Evolutionary conservation across 2,329 filamentous ascomycete species (phyloP), one percentile per base, ranked within the genome.

Genomic region (Penicillium italicum): DNA sequence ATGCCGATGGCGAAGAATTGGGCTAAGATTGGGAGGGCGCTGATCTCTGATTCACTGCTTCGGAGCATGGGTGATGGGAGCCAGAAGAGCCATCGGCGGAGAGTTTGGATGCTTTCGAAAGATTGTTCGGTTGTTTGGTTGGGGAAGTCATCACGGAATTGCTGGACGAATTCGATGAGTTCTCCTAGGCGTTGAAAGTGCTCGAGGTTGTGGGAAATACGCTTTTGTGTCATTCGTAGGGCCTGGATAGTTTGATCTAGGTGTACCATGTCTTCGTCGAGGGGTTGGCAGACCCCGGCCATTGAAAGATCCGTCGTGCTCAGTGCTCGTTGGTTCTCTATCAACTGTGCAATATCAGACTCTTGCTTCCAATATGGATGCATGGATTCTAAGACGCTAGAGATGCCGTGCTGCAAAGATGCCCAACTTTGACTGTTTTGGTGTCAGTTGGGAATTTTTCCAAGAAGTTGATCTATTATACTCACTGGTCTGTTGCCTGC

Each of bases 21-120:
- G 11, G 91, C 89, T 52, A 97, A 86, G 59, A 95, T 86, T 50
- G 96, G 81, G 62, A 97, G 80, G 1, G 91, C 88, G 57, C 85
- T 89, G 24, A 89, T 83, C 62, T 93, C 91, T 34, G 85, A 84
- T 48, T 87, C 85, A 44, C 87, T 88, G 61, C 86, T 85, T 70
- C 93, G 88, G 26, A 97, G 81, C 65, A 92, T 88, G 62, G 86
- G 85, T 33, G 96, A 86, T 0, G 94, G 94, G 53, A 96, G 85
- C 91, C 93, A 97, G 76, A 97, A 96, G 16, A 97, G 83, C 91
- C 93, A 97, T 64, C 90, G 89, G 53, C 92, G 84, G 56, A 99
- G 82, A 10, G 90, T 87, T 61, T 95, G 92, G 11, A 97, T 84
- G 61, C 92, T 89, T 67, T 91, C 88, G 70, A 97, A 97, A 69